phyloP scores from a whole-genome alignment of 805 yeast genomes.

The Candida koratica region DNA sequence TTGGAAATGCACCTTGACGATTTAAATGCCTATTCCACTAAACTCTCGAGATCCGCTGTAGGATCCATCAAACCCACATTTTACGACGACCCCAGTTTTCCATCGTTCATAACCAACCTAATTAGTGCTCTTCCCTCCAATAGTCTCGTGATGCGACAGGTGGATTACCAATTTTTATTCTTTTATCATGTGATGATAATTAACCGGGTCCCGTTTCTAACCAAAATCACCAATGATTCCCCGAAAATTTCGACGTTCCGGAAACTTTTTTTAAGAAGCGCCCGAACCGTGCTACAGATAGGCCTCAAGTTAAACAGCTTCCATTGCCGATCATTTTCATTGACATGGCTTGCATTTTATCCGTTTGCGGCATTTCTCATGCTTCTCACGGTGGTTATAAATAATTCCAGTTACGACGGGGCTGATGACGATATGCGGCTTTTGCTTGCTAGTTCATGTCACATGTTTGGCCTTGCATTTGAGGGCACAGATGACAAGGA shows the following conservation, averaged over 20 bases:
- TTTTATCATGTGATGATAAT: conserved; percentile 26
- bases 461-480: conserved; percentile 9
- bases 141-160: conserved; percentile 4
- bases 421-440: conserved; percentile 20
- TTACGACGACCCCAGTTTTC: conserved; percentile 32
- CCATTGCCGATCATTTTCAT: conserved; percentile 14
- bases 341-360: conserved; percentile 21
- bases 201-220: conserved; percentile 30
- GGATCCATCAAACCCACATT: conserved; percentile 26
- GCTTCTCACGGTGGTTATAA: conserved; percentile 24
- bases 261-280: conserved; percentile 26
- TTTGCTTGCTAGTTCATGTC: conserved; percentile 16
- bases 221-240: conserved; percentile 12
- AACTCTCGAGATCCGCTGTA: conserved; percentile 16
- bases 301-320: conserved; percentile 15
- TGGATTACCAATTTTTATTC: conserved; percentile 21
- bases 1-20: conserved; percentile 22
- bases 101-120: background rate
- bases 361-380: conserved; percentile 28
- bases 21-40: conserved; percentile 24
- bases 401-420: conserved; percentile 20
- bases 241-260: conserved; percentile 19
- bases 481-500: background rate
- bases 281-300: conserved; percentile 27
- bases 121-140: background rate